phyloP scores from a whole-genome alignment of 2,329 filamentous ascomycete genomes.

The Sclerotinia borealis region DNA sequence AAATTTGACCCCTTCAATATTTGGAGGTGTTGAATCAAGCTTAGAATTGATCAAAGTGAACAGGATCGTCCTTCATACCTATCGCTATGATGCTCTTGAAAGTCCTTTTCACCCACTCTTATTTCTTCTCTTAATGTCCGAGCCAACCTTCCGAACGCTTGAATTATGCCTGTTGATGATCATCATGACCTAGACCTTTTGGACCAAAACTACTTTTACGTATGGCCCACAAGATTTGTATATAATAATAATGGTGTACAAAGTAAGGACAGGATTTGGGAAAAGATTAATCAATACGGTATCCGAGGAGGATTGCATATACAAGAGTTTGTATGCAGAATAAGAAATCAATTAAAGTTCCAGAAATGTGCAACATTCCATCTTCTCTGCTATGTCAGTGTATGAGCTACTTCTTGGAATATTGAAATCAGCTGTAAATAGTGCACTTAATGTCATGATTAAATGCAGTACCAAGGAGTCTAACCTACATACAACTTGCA shows the following conservation, averaged over 20 bases:
- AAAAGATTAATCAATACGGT: too few species aligned
- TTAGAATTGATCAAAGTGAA: conserved; percentile 9
- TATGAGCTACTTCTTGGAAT: background rate
- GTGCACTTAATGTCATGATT: background rate
- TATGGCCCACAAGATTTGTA: background rate
- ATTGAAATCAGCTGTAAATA: background rate
- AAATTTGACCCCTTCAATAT: background rate
- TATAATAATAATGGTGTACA: too few species aligned
- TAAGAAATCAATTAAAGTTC: background rate
- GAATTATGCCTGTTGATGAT: background rate
- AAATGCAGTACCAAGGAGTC: background rate
- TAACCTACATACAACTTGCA: background rate
- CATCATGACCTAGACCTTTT: background rate
- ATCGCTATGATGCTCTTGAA: background rate
- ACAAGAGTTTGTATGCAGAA: too few species aligned
- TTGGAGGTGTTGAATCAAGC: conserved; percentile 5
- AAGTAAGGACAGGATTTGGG: too few species aligned
- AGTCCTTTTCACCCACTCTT: background rate
- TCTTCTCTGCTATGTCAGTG: background rate
- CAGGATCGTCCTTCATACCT: background rate
- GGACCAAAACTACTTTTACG: background rate
- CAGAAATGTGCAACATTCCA: background rate
- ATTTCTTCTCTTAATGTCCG: background rate
- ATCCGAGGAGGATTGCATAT: background rate
- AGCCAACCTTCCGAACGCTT: background rate